A percentile compares a stretch with the other conserved stretches of the same genome.
phyloP scores from a whole-genome alignment of 2,329 filamentous ascomycete species.

The Cercospora sp. region DNA sequence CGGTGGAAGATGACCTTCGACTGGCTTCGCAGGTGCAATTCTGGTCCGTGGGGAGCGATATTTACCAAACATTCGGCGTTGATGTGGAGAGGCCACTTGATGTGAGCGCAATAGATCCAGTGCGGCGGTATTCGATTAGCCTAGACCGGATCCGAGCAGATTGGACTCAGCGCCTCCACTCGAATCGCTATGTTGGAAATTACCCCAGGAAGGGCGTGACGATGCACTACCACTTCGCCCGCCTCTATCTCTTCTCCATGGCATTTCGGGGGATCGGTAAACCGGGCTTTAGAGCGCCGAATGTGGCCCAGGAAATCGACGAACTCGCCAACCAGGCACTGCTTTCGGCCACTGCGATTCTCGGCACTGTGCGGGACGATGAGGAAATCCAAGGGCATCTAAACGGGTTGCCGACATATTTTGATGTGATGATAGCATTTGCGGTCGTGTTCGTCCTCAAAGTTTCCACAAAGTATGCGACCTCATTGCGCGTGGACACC shows the following conservation, averaged over 20 bases:
- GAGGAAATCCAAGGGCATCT: constrained; percentile 33
- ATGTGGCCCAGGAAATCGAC: constrained; percentile 34
- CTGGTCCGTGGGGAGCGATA: constrained; percentile 31
- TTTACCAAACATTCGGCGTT: constrained; percentile 35
- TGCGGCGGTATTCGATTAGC: constrained; percentile 32
- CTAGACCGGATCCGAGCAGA: constrained; percentile 33
- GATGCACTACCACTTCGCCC: constrained; percentile 35
- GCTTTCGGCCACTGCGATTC: constrained; percentile 32
- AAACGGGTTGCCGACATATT: constrained; percentile 37
- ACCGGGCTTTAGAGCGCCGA: constrained; percentile 29
- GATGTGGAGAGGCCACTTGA: constrained; percentile 33
- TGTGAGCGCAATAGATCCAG: constrained; percentile 37
- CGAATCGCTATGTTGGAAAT: constrained; percentile 33
- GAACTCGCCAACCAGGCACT: constrained; percentile 34
- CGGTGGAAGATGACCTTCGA: constrained; percentile 35
- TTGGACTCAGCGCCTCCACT: constrained; percentile 32
- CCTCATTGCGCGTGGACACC: constrained; percentile 32
- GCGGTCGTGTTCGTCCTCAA: constrained; percentile 37
- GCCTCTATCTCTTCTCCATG: constrained; percentile 35
- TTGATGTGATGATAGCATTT: constrained; percentile 38
- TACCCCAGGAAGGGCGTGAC: constrained; percentile 34
- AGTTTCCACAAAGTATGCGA: constrained; percentile 35
- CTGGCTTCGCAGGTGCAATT: constrained; percentile 34
- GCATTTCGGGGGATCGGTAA: constrained; percentile 32
- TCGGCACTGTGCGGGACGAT: constrained; percentile 31